Percentiles rank a stretch among this genome's conserved stretches.
Conservation (phyloP, 768 basidiomycete species). For the Plicaturopsis crispa region DNA sequence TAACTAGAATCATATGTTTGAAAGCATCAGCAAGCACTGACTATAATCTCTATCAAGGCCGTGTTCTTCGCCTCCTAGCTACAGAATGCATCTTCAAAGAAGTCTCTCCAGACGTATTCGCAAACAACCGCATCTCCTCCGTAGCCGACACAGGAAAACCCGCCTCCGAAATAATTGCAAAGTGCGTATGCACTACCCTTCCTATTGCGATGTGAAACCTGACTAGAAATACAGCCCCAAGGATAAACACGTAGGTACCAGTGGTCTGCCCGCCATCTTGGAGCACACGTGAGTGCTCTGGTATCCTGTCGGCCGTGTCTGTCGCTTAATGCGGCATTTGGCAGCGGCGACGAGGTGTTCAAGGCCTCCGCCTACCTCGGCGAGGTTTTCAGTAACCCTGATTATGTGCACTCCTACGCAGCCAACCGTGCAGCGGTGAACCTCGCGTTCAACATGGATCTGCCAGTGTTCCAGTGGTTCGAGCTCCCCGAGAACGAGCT, state of each 20-base stretch:
- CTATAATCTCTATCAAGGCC: slow-evolving; percentile 16
- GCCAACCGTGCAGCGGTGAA: slow-evolving; percentile 12
- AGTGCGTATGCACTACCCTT: slow-evolving; percentile 11
- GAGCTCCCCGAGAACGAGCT: slow-evolving; percentile 9
- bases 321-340: not conserved
- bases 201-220: not conserved
- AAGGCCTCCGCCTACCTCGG: slow-evolving; percentile 19
- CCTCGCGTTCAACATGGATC: slow-evolving; percentile 11
- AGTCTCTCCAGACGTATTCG: slow-evolving; percentile 23
- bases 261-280: slow-evolving; percentile 19
- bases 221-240: too few species aligned
- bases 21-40: too few species aligned
- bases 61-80: slow-evolving; percentile 26
- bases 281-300: slow-evolving; percentile 13
- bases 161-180: slow-evolving; percentile 16
- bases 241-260: slow-evolving; percentile 20
- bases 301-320: too few species aligned
- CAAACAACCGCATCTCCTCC: slow-evolving; percentile 27
- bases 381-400: slow-evolving; percentile 18
- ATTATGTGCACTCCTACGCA: not conserved
- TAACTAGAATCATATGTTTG: slow-evolving; percentile 7
- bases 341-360: slow-evolving; percentile 16
- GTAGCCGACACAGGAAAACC: slow-evolving; percentile 25
- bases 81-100: slow-evolving; percentile 29
- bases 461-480: slow-evolving; percentile 15